Evolutionary conservation across 306 rosid species (phyloP).

Genomic region (Trifolium fragiferum): DNA sequence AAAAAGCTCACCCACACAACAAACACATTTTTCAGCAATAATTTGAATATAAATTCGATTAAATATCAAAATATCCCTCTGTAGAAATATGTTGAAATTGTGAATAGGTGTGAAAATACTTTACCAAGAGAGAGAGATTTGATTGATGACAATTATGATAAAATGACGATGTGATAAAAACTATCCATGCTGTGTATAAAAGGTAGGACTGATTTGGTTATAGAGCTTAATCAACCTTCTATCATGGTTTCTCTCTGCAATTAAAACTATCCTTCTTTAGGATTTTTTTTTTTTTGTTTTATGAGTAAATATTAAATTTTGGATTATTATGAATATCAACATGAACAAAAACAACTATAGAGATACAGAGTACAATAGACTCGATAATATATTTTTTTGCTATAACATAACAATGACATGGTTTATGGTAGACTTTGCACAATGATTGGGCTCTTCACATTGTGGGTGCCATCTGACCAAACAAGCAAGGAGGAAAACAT

Average conservation of each 20-base stretch:
- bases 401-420: background rate
- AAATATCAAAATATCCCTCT: background rate
- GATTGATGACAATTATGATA: too few relatives aligned
- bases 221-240: constrained; percentile 32
- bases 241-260: constrained; percentile 32
- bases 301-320: background rate
- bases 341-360: background rate
- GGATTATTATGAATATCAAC: background rate
- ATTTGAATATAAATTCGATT: background rate
- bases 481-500: background rate
- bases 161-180: too few relatives aligned
- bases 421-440: background rate
- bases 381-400: background rate
- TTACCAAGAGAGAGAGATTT: too few relatives aligned
- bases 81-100: background rate
- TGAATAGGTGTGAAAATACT: background rate
- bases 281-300: too few relatives aligned
- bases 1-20: too few relatives aligned
- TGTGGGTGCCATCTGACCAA: background rate
- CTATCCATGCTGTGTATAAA: too few relatives aligned
- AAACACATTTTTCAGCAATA: too few relatives aligned
- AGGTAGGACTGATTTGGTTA: too few relatives aligned
- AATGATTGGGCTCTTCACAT: background rate
- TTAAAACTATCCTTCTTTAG: background rate
- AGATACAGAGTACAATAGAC: background rate